A percentile compares a stretch with the other conserved stretches of the same genome.
Conservation (phyloP, 441 rosid species). For the Pelargonium citronellum region DNA sequence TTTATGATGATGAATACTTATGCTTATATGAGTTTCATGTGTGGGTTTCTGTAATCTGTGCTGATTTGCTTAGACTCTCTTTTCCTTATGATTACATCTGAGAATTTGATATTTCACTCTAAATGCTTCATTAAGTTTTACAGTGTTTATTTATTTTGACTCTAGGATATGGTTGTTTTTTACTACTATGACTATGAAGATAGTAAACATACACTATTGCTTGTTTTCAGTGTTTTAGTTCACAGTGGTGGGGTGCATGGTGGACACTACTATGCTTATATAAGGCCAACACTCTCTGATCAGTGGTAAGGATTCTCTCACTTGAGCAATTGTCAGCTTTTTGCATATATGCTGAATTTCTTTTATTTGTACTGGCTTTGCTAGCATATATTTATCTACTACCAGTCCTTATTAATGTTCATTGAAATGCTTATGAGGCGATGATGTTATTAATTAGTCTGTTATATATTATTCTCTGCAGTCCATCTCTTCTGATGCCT, state of each 20-base stretch:
- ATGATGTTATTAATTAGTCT: not conserved
- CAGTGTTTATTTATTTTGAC: not conserved
- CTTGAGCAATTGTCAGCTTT: not conserved
- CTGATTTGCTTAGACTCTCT: not conserved
- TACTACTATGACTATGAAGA: not conserved
- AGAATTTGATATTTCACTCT: not conserved
- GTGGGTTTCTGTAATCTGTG: conserved; percentile 5
- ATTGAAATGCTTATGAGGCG: not conserved
- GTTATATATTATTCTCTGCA: not conserved
- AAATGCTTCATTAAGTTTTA: not conserved
- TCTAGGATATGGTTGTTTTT: not conserved
- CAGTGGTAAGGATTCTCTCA: conserved; percentile 48
- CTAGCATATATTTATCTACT: not conserved
- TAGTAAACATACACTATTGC: conserved; percentile 10
- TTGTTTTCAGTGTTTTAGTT: conserved; percentile 62
- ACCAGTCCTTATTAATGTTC: not conserved
- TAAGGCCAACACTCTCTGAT: conserved; percentile 81
- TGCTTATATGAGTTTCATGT: not conserved
- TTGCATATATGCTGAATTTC: not conserved
- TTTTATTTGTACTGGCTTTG: not conserved
- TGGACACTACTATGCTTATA: conserved; percentile 89
- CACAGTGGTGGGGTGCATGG: conserved; percentile 85
- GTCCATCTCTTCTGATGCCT: conserved; percentile 3
- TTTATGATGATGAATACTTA: not conserved
- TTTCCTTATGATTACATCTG: not conserved